phyloP scores from a whole-genome alignment of 352 stramenopile genomes.

The Aphanomyces astaci region DNA sequence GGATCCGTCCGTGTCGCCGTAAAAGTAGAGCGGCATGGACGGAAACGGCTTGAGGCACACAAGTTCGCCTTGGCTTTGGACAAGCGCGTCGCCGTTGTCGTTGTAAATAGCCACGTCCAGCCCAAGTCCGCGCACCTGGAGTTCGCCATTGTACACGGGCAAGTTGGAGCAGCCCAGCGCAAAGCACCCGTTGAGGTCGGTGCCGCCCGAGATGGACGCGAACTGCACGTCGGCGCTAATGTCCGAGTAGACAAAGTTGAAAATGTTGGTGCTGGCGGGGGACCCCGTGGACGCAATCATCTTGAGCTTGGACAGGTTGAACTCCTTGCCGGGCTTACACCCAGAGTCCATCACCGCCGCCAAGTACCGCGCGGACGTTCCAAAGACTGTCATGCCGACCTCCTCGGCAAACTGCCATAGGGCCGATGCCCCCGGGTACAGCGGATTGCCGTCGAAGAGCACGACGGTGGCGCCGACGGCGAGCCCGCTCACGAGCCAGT shows the following conservation, averaged over 20 bases:
- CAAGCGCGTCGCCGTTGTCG: slow-evolving; percentile 45
- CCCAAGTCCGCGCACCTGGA: slow-evolving; percentile 70
- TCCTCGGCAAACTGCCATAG: slow-evolving; percentile 60
- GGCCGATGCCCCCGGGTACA: slow-evolving; percentile 44
- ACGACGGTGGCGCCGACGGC: slow-evolving; percentile 64
- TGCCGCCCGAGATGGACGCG: slow-evolving; percentile 74
- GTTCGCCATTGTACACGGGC: slow-evolving; percentile 66
- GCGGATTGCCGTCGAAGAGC: slow-evolving; percentile 65
- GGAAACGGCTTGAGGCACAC: slow-evolving; percentile 74
- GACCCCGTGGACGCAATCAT: slow-evolving; percentile 66
- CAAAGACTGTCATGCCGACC: slow-evolving; percentile 56
- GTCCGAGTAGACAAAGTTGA: slow-evolving; percentile 63
- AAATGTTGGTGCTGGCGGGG: slow-evolving; percentile 67
- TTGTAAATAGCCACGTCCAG: slow-evolving; percentile 71
- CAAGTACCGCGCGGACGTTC: slow-evolving; percentile 65
- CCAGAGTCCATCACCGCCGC: slow-evolving; percentile 64
- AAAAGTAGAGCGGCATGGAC: slow-evolving; percentile 78
- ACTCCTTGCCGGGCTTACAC: slow-evolving; percentile 48
- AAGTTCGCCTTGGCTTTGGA: slow-evolving; percentile 48
- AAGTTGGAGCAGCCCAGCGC: slow-evolving; percentile 64
- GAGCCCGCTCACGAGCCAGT: slow-evolving; percentile 71
- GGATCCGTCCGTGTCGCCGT: slow-evolving; percentile 57
- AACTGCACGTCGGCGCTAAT: slow-evolving; percentile 76
- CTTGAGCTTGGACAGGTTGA: slow-evolving; percentile 55
- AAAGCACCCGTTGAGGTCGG: slow-evolving; percentile 78